Evolutionary conservation across 495 filamentous ascomycete species (phyloP), one percentile per base, ranked within the genome.

Genomic region (Collariella sp.): DNA sequence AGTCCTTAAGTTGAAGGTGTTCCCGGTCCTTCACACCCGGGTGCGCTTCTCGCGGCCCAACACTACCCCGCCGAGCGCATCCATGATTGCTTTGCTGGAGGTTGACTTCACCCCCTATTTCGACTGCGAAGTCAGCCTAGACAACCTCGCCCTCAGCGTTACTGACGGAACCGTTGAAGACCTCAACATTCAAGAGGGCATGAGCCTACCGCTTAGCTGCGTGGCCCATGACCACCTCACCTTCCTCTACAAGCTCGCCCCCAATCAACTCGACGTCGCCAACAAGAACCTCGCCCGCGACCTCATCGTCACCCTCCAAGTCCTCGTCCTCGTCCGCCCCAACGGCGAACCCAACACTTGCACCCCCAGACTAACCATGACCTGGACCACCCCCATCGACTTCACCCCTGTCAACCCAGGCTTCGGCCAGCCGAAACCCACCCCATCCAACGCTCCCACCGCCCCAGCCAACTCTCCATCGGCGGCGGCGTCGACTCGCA

Each of bases 51-150:
- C 88, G 7, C 80, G 83, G 52, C 73, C 85, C 23, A 86, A 83
- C 55, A 79, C 80, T 7, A 77, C 78, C 7, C 77, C 82, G 19
- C 75, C 79, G 13, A 82, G 78, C 53, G 76, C 82, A n/a, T 77
- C 81, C 20, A 76, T 91, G 0, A 79, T 94, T 42, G 90, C 91
- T 19, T 85, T 86, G 46, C 75, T 96, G 16, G 90, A 95, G 67
- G 73, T 95, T 46, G 91, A 96, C 67, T 84, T 94, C 50, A 91
- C 88, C 0, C 83, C 89, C 19, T 90, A 88, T 56, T 79, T 88
- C 45, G 80, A 82, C 35, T 88, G 82, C 59, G 82, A 86, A 63
- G 80, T 90, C 43, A 65, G 70, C 7, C 79, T 97, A 29, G 74
- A 85, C 47, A 78, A 79, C 45, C 83, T 89, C 43, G 67, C 79